Conservation (phyloP, 1,284 basidiomycete genomes). For the Golubevia sp. region DNA sequence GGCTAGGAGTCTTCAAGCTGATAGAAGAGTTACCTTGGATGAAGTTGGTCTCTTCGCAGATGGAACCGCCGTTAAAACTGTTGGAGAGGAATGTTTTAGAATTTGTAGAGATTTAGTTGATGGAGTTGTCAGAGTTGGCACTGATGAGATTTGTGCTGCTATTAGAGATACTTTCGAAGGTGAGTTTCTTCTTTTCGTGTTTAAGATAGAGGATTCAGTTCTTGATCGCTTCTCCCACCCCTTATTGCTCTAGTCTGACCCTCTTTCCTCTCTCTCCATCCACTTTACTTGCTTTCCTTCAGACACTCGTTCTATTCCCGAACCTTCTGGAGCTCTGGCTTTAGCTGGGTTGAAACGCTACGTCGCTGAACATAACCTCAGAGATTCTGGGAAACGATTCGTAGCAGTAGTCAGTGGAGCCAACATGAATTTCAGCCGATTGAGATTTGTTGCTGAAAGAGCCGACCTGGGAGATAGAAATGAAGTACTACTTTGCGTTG, state of each 20-base stretch:
- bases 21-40: conserved; percentile 72
- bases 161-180: conserved; percentile 99
- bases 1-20: conserved; percentile 68
- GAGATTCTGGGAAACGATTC: conserved; percentile 82
- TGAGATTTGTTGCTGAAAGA: conserved; percentile 95
- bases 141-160: conserved; percentile 96
- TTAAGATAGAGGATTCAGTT: conserved; percentile 7
- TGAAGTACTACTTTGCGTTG: conserved; percentile 88
- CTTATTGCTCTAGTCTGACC: neutral
- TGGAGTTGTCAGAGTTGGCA: conserved; percentile 81
- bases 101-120: conserved; percentile 86
- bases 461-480: conserved; percentile 94
- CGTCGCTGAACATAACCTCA: conserved; percentile 77
- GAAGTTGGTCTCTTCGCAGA: conserved; percentile 98
- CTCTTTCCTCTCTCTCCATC: neutral
- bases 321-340: conserved; percentile 93
- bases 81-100: conserved; percentile 92
- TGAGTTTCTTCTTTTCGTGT: conserved; percentile 56
- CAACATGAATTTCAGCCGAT: conserved; percentile 97
- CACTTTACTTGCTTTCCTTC: conserved; percentile 63
- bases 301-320: conserved; percentile 67
- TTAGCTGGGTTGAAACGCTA: conserved; percentile 90
- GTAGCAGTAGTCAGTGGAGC: conserved; percentile 92
- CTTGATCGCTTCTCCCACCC: neutral
- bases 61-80: conserved; percentile 97